Base-by-base conservation (phyloP, 2,329 filamentous ascomycete genomes). In the Didymella lethalis region DNA sequence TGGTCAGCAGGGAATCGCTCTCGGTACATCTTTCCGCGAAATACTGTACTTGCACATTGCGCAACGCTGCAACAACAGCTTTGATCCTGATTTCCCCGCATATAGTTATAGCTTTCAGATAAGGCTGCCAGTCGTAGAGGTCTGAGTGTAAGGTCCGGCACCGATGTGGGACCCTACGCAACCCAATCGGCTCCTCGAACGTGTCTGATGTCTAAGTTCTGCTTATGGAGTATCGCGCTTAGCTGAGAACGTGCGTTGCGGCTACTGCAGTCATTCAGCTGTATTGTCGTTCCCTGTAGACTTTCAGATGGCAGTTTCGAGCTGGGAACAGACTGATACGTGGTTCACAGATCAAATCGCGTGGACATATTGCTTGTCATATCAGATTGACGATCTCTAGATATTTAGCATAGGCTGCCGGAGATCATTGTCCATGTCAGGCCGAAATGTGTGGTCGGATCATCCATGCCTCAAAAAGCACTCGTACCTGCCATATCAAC, bases 11-110 rank as follows among this genome's bases (percentile, higher is more conserved):
- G 12, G 10, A 47, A 34, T 6, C 36, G 47, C 36, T 36, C 57
- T 14, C 41, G 52, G 44, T 29, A 8, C 43, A 56, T 45, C 34
- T 44, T 40, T 10, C 10, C 25, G 48, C 52, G 57, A 56, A 18
- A 48, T n/a, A 48, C 32, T 47, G 6, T 32, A 45, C 7, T 12
- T 16, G 12, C 4, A 45, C 32, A 53, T 53, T 46, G 40, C 29
- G 26, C n/a, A 23, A 1, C n/a, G 16, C 2, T 12, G n/a, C n/a
- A 23, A 1, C n/a, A 18, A 2, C 4, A 11, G 4, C 2, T 41
- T 2, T 18, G 34, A 14, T 41, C 6, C 25, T 20, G 6, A 1
- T 26, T 46, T 32, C 36, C 36, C 44, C 44, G 44, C 23, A 44
- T n/a, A 20, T 4, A 4, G 25, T n/a, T 44, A 14, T 44, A 7